Base-by-base conservation (phyloP, 2,329 filamentous ascomycete species). In the Penicillium sp. region DNA sequence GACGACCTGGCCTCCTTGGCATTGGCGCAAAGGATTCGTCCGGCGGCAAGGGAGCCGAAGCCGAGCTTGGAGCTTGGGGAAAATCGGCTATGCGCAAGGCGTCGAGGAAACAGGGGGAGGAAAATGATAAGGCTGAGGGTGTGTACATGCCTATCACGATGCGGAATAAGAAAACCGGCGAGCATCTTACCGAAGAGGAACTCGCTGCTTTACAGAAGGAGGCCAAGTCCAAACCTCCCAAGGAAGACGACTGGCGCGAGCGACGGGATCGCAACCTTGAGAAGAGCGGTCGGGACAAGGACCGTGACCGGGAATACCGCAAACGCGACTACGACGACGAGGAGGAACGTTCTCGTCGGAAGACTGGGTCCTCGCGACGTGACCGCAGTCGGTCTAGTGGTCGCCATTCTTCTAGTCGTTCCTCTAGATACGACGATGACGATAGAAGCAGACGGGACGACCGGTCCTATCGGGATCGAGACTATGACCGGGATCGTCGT, bases 11-110 rank as follows among this genome's bases (percentile, higher is more conserved):
- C 55, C 82, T 95, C 53, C 79, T 97, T 10, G 94, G 94, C 0
- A 87, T 97, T 8, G 94, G 93, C 4, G 92, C 92, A 12, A 96
- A 93, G 68, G 86, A 91, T 66, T 81, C 91, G 23, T 78, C 80
- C 6, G 80, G 80, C 1, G 77, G 80, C 3, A 74, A 72, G 55
- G 72, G 71, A 7, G 73, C 74, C 16, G 85, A 88, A 23, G 82
- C 90, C 58, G 90, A 95, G 63, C 76, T 95, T 18, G 90, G 89
- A 1, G 87, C 84, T 1, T 95, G 90, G 90, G 88, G 91, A 13
- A 89, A 88, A 59, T 73, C 77, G 10, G 78, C 80, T 15, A 80
- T 79, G 72, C 76, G 77, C 50, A 78, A 79, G 50, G 78, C 77
- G 56, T 85, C 84, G 52, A 81, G 82, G 54, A 82, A 83, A 65